Percentiles rank a stretch among this genome's conserved stretches.
Conservation (phyloP, 225 moss, liverwort and hornwort species). For the Rhytidiadelphus loreus region DNA sequence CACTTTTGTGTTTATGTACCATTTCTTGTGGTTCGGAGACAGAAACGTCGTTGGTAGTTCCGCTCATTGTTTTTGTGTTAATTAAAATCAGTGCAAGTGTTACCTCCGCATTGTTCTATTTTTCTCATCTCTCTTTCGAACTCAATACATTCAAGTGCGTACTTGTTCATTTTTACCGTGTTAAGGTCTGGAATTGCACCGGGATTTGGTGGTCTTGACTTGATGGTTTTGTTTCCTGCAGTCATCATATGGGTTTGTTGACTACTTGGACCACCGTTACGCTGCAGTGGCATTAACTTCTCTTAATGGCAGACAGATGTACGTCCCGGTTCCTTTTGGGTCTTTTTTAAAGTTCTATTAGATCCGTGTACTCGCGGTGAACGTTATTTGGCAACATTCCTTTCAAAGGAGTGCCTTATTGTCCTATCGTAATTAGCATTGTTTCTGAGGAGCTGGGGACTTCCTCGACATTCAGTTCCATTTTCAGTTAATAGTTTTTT, state of each 20-base stretch:
- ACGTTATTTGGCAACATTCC: neutral
- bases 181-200: neutral
- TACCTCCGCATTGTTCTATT: neutral
- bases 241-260: slow-evolving; percentile 77
- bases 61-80: neutral
- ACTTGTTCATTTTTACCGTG: neutral
- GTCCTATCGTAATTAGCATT: neutral
- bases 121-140: neutral
- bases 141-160: neutral
- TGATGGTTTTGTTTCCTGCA: slow-evolving; percentile 8
- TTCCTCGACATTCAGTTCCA: neutral
- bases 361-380: neutral
- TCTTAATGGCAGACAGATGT: slow-evolving; percentile 58
- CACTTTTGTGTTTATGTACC: neutral
- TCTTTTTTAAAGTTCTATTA: neutral
- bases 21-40: neutral
- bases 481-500: neutral
- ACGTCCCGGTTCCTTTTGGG: slow-evolving; percentile 4
- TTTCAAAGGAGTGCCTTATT: neutral
- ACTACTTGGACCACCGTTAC: slow-evolving; percentile 57
- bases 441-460: neutral
- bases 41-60: neutral
- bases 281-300: slow-evolving; percentile 54
- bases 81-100: neutral
- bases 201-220: neutral